Percentiles rank a stretch among this genome's conserved stretches.
phyloP scores from a whole-genome alignment of 495 filamentous ascomycete genomes.

The Penicillium psychrofluorescens region DNA sequence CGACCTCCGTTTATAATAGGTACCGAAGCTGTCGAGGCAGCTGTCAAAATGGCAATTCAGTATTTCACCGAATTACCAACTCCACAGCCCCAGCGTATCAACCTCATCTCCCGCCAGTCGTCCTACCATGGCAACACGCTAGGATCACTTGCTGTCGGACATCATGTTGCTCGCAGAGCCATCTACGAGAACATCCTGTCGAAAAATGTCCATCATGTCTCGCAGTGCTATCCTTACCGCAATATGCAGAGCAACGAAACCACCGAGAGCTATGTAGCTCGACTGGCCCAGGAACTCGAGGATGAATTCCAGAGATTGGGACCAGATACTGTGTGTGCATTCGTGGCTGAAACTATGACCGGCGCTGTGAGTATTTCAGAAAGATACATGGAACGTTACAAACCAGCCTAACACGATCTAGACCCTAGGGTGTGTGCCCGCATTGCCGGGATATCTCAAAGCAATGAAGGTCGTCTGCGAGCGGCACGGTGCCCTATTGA shows the following conservation, averaged over 20 bases:
- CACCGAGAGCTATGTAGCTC: slow-evolving; percentile 35
- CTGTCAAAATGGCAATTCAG: slow-evolving; percentile 53
- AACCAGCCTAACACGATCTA: neutral
- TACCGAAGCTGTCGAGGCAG: slow-evolving; percentile 58
- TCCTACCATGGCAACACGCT: slow-evolving; percentile 70
- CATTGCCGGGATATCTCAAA: slow-evolving; percentile 50
- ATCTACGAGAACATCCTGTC: slow-evolving; percentile 57
- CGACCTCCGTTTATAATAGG: slow-evolving; percentile 15
- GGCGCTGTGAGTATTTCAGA: slow-evolving; percentile 30
- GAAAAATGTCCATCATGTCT: slow-evolving; percentile 49
- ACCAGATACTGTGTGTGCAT: slow-evolving; percentile 61
- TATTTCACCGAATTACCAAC: slow-evolving; percentile 43
- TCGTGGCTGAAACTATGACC: slow-evolving; percentile 60
- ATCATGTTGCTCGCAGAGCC: slow-evolving; percentile 49
- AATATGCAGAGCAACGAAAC: slow-evolving; percentile 32
- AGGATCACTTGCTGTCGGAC: slow-evolving; percentile 53
- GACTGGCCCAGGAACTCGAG: slow-evolving; percentile 61
- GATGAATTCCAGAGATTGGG: slow-evolving; percentile 61
- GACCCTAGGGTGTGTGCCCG: slow-evolving; percentile 50
- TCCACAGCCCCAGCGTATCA: slow-evolving; percentile 32
- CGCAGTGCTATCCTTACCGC: slow-evolving; percentile 58
- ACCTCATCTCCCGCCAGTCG: slow-evolving; percentile 55
- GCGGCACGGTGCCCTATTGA: slow-evolving; percentile 53
- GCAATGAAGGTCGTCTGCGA: slow-evolving; percentile 52
- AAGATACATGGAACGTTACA: neutral